Evolutionary conservation across 2,329 filamentous ascomycete genomes (phyloP).

Genomic region (Dryadomyces quercus-mongolicae): DNA sequence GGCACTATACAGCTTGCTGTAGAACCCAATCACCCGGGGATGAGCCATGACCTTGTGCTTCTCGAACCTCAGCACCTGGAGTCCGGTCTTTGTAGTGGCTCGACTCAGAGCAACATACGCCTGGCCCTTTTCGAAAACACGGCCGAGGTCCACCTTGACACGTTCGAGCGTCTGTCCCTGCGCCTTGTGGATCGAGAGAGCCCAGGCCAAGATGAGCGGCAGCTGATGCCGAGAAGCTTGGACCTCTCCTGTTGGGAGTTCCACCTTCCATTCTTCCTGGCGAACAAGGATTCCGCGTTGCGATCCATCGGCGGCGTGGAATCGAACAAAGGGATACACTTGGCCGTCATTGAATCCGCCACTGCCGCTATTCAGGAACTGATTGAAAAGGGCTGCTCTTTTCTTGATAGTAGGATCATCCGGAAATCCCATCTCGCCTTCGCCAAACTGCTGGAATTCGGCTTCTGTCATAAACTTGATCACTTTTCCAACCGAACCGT

Average conservation of each 20-base stretch:
- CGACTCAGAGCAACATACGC: constrained; percentile 94
- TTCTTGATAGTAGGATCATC: constrained; percentile 35
- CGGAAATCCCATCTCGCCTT: not conserved
- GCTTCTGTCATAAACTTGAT: constrained; percentile 55
- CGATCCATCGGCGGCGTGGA: constrained; percentile 67
- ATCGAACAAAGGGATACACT: constrained; percentile 69
- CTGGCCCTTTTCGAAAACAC: constrained; percentile 93
- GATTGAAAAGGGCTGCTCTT: constrained; percentile 41
- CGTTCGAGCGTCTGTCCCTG: constrained; percentile 89
- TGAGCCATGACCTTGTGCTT: constrained; percentile 90
- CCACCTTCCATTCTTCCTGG: constrained; percentile 90
- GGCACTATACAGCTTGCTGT: constrained; percentile 66
- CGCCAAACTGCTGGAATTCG: constrained; percentile 22
- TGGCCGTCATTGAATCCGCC: not conserved
- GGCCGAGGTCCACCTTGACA: constrained; percentile 86
- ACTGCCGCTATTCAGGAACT: constrained; percentile 23
- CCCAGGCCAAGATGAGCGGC: constrained; percentile 91
- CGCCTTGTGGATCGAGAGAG: constrained; percentile 93
- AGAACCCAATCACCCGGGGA: constrained; percentile 73
- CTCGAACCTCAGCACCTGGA: constrained; percentile 84
- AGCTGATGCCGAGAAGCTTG: constrained; percentile 76
- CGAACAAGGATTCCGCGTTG: constrained; percentile 67
- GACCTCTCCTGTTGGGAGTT: constrained; percentile 87
- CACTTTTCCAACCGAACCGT: constrained; percentile 84
- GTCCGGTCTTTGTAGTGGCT: constrained; percentile 73